Percentiles rank a stretch among this genome's conserved stretches.
Conservation (phyloP, 1,284 basidiomycete genomes). For the Porogramme epimiltina region DNA sequence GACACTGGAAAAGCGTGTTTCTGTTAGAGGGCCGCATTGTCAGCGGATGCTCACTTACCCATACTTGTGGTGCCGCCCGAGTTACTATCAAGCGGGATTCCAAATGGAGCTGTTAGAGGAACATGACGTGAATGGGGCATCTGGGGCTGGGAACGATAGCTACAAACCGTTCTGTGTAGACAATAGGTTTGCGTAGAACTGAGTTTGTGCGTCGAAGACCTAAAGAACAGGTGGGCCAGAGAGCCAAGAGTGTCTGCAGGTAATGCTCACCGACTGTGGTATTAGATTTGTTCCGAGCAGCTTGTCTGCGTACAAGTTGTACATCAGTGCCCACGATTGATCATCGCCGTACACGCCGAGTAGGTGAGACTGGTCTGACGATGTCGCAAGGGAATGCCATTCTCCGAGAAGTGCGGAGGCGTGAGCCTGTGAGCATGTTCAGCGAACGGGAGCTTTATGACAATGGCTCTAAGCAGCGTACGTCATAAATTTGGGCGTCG, state of each 20-base stretch:
- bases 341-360: constrained; percentile 43
- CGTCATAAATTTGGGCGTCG: constrained; percentile 51
- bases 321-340: constrained; percentile 58
- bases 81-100: constrained; percentile 20
- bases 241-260: not conserved
- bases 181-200: constrained; percentile 10
- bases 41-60: not conserved
- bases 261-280: constrained; percentile 14
- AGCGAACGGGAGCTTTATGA: not conserved
- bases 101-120: constrained; percentile 9
- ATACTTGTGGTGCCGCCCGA: not conserved
- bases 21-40: not conserved
- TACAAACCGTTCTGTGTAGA: not conserved
- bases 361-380: constrained; percentile 40
- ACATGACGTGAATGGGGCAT: not conserved
- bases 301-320: constrained; percentile 69
- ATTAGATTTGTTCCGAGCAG: constrained; percentile 42
- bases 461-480: constrained; percentile 25
- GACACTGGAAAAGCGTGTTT: not conserved
- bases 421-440: not conserved
- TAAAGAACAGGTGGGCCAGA: not conserved
- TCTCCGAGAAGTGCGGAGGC: constrained; percentile 36
- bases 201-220: constrained; percentile 9
- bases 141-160: not conserved
- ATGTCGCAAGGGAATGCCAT: constrained; percentile 32